Percentiles rank a stretch among this genome's conserved stretches.
These are phyloP conservation scores for Candida coquimbonensis DNA, from an alignment of 805 yeast genomes.

Conservation along the genomic window DNA sequence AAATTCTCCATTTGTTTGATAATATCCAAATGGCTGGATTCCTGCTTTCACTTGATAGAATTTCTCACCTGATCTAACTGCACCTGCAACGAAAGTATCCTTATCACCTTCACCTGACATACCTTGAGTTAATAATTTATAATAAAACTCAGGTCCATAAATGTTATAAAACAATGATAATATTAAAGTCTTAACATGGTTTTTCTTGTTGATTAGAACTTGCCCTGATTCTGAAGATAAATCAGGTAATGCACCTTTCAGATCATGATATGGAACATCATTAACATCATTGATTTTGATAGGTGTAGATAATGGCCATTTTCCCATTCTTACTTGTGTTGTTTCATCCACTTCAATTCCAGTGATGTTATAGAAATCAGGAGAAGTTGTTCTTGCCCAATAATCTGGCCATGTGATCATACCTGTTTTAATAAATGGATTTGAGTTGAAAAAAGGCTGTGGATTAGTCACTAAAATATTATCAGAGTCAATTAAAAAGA, in stretches of 20 bases:
- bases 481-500: slow-evolving; percentile 72
- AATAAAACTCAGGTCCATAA: slow-evolving; percentile 59
- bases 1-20: slow-evolving; percentile 29
- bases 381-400: slow-evolving; percentile 66
- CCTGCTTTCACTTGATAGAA: slow-evolving; percentile 43
- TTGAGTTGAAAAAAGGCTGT: slow-evolving; percentile 35
- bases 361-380: slow-evolving; percentile 51
- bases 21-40: slow-evolving; percentile 23
- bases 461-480: slow-evolving; percentile 47
- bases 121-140: slow-evolving; percentile 64
- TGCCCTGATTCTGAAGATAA: slow-evolving; percentile 69
- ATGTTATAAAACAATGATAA: slow-evolving; percentile 59
- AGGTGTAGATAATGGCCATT: slow-evolving; percentile 15
- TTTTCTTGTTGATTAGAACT: slow-evolving; percentile 50
- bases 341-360: slow-evolving; percentile 27
- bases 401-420: slow-evolving; percentile 71
- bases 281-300: slow-evolving; percentile 10
- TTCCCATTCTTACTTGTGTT: slow-evolving; percentile 15
- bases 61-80: slow-evolving; percentile 24
- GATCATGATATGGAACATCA: slow-evolving; percentile 47
- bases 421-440: slow-evolving; percentile 42
- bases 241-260: slow-evolving; percentile 59
- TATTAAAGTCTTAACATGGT: slow-evolving; percentile 51
- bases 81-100: slow-evolving; percentile 69
- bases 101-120: slow-evolving; percentile 78